Base-by-base conservation (phyloP, 768 basidiomycete genomes). In the Lentinula boryana region DNA sequence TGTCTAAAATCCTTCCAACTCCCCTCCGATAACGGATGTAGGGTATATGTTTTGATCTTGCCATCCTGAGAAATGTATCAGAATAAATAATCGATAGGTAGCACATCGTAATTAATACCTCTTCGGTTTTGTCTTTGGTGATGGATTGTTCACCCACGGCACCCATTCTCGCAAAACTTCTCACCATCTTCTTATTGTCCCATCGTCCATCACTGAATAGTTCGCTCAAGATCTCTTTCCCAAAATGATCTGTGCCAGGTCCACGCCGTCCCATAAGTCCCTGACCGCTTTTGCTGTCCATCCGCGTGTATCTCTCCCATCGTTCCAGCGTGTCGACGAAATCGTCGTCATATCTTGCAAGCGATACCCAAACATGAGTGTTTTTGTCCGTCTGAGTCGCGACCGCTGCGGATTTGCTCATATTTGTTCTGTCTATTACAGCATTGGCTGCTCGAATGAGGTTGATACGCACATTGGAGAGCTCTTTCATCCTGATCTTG, bases 131-230 rank as follows among this genome's bases (percentile, higher is more conserved):
- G 36, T 70, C 70, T 55, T 73, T 75, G 58, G 65, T 68, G 16
- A 75, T 65, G 5, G 67, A 66, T 5, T 68, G 67, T 5, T 73
- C 71, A 6, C 71, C 71, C 13, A 70, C 65, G 4, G 70, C 67
- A 5, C 82, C 84, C 71, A 93, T 72, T 63, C 81, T 78, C 1
- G 88, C 88, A 72, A 93, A 93, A 60, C 80, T 82, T 55, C 78
- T 74, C 53, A 93, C 84, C 92, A 93, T 93, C 78, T 93, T 93
- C 60, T 71, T 72, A 50, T 73, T 78, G 70, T 94, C 92, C 87
- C 89, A 92, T 64, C 67, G 76, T 10, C 80, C 86, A 46, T 73
- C 77, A 62, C 64, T 68, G 64, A 87, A 91, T 23, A 80, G 63
- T 58, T 74, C 72, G 33, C 66, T 66, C 58, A 86, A 60, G 31